phyloP scores from a whole-genome alignment of 2,329 filamentous ascomycete genomes.

The Epichloe uncinata region DNA sequence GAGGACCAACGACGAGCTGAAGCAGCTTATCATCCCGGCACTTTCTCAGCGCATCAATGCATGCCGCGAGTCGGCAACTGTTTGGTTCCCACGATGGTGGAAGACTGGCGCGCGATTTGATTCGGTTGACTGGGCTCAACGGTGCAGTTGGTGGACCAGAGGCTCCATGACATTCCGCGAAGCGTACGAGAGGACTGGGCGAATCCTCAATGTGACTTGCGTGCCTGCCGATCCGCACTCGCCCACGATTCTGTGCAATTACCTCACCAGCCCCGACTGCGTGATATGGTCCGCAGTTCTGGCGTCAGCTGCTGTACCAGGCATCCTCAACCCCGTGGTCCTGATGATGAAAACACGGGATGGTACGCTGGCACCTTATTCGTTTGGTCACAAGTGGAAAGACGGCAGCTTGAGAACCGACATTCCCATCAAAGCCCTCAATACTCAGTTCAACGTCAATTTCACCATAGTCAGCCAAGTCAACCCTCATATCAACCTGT shows the following conservation, averaged over 20 bases:
- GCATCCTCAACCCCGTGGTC: slow-evolving; percentile 89
- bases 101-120: slow-evolving; percentile 89
- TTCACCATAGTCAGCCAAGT: slow-evolving; percentile 84
- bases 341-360: slow-evolving; percentile 77
- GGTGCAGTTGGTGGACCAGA: slow-evolving; percentile 78
- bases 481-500: slow-evolving; percentile 95
- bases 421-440: slow-evolving; percentile 86
- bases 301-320: slow-evolving; percentile 88
- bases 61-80: slow-evolving; percentile 62
- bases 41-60: slow-evolving; percentile 76
- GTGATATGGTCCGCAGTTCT: slow-evolving; percentile 97
- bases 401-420: slow-evolving; percentile 90
- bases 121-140: slow-evolving; percentile 76
- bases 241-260: slow-evolving; percentile 83
- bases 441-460: slow-evolving; percentile 96
- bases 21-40: slow-evolving; percentile 70
- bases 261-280: slow-evolving; percentile 88
- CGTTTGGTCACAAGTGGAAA: slow-evolving; percentile 98
- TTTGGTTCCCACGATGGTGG: slow-evolving; percentile 80
- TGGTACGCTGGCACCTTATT: slow-evolving; percentile 73
- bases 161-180: slow-evolving; percentile 91
- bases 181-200: slow-evolving; percentile 84
- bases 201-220: slow-evolving; percentile 90
- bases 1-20: slow-evolving; percentile 81
- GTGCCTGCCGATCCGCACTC: slow-evolving; percentile 93